Conservation (phyloP, 257 asterid genomes). For the Penstemon eatonii region DNA sequence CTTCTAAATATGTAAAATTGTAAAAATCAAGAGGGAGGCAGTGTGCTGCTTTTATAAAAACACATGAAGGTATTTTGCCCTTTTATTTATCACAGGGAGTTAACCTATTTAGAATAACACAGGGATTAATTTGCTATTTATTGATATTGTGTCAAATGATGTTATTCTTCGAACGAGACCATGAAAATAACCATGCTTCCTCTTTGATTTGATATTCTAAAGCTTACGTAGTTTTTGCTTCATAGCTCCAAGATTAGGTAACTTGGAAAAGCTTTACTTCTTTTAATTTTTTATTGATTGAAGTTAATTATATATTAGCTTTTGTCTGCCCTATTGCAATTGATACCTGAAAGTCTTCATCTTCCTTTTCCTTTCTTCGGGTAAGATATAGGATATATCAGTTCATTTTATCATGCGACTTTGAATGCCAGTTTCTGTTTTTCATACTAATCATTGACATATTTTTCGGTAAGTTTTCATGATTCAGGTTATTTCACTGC, state of each 20-base stretch:
- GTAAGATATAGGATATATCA: background rate
- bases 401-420: background rate
- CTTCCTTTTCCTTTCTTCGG: background rate
- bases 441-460: conserved; percentile 32
- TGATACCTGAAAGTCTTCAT: background rate
- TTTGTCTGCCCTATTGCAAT: background rate
- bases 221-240: conserved; percentile 2
- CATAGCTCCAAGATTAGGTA: conserved; percentile 4
- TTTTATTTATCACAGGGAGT: too few species aligned
- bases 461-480: conserved; percentile 32
- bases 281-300: background rate
- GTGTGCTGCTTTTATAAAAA: too few species aligned
- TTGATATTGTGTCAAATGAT: background rate
- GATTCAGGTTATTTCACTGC: conserved; percentile 73
- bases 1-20: too few species aligned
- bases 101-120: too few species aligned
- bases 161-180: background rate
- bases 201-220: background rate
- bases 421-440: conserved; percentile 11
- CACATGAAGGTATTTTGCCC: too few species aligned
- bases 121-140: too few species aligned
- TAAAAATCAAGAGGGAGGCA: too few species aligned
- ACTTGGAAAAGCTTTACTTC: conserved; percentile 10
- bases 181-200: conserved; percentile 6
- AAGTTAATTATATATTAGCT: background rate